Base-by-base conservation (phyloP, 177 flowering plant species). In the Vitis hybrid region DNA sequence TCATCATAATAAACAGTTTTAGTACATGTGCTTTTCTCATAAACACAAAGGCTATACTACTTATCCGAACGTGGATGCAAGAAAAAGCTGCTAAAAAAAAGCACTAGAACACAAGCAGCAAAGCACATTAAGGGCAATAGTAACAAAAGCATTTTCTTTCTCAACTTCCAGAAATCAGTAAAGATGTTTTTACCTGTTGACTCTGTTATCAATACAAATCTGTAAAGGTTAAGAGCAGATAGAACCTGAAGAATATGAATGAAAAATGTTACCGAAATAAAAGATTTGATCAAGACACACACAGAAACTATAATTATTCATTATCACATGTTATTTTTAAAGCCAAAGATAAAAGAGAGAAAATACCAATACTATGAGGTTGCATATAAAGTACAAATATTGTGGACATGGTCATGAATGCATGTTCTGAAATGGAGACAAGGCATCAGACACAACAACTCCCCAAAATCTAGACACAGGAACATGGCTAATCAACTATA, bases 221-320 rank as follows among this genome's bases (percentile, higher is more conserved):
- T 87, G 89, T 89, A 93, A 51, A 95, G 79, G 80, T 93, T 95
- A 60, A 95, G 90, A 64, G 91, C 91, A 6, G 99, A 84, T 21
- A 86, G 76, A 70, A 91, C 92, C 98, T 93, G 89, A 78, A 73
- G 15, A 64, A 76, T 48, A 67, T 19, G 49, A 71, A 4, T 30
- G 8, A 56, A 56, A 2, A 23, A 55, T 26, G 64, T 69, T 60
- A 75, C 10, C 39, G 10, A 67, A 50, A 68, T 13, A 65, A 26
- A 26, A 60, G 34, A 7, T 18, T 18, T 17, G 21, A 68, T 68
- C 2, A 8, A 32, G 9, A 65, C 19, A 65, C 4, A 12, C 17
- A 64, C 23, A 11, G 19, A 14, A 26, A 10, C 23, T 15, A 18
- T 12, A 39, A n/a, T 64, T 30, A 49, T 17, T 14, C 26, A 55